Percentiles rank a stretch among this genome's conserved stretches.
Evolutionary conservation across 2,329 filamentous ascomycete species (phyloP).

Genomic region (Rhinocladiella similis): DNA sequence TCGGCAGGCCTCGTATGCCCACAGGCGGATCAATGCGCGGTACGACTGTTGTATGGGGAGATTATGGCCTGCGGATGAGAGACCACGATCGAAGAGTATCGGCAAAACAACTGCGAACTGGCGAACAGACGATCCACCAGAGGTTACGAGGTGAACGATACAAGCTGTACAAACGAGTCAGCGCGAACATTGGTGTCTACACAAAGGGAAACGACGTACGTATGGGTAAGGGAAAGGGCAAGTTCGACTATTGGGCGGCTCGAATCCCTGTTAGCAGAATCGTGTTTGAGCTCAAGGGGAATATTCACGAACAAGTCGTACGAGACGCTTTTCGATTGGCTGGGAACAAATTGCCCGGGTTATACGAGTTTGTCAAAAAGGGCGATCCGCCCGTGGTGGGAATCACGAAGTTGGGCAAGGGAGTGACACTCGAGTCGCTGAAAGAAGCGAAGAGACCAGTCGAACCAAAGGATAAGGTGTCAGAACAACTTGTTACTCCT

Average conservation of each 20-base stretch:
- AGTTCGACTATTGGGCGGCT: conserved; percentile 94
- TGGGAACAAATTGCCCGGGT: conserved; percentile 84
- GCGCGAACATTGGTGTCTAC: conserved; percentile 92
- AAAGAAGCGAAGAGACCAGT: conserved; percentile 74
- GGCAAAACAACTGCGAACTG: conserved; percentile 81
- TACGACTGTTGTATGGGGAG: conserved; percentile 94
- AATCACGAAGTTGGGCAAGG: conserved; percentile 81
- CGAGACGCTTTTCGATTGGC: conserved; percentile 91
- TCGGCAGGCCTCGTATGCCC: conserved; percentile 81
- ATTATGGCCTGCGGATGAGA: conserved; percentile 89
- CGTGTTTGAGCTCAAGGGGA: conserved; percentile 87
- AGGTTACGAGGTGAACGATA: conserved; percentile 89
- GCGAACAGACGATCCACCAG: conserved; percentile 89
- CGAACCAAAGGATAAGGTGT: conserved; percentile 39
- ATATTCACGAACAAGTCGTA: conserved; percentile 91
- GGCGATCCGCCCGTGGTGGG: conserved; percentile 88
- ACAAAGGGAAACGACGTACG: conserved; percentile 93
- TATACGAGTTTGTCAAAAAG: conserved; percentile 91
- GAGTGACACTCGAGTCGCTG: conserved; percentile 78
- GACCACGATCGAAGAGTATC: conserved; percentile 92
- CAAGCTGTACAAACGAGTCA: conserved; percentile 85
- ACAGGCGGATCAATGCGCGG: conserved; percentile 90
- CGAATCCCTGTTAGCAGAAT: conserved; percentile 89
- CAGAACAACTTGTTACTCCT: conserved; percentile 31
- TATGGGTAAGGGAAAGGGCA: conserved; percentile 99